Base-by-base conservation (phyloP, 2,329 filamentous ascomycete genomes). In the Claviceps paspali region DNA sequence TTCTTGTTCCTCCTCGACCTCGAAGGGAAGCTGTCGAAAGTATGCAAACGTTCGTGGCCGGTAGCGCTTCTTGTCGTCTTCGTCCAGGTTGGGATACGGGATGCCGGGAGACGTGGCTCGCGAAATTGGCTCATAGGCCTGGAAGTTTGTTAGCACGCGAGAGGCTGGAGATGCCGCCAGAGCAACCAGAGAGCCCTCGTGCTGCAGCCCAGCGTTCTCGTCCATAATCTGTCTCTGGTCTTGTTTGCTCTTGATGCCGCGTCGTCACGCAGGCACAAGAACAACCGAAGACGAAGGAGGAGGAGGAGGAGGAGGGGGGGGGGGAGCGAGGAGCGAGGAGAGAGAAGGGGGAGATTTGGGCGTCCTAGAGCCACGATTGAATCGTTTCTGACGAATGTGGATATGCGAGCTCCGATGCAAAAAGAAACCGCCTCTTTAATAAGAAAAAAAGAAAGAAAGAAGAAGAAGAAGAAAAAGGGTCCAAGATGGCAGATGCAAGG, bases 31-130 rank as follows among this genome's bases (percentile, higher is more conserved):
- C 53, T 91, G 81, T 47, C 78, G 71, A 57, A 87, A 85, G 65
- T 98, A 98, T 42, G 84, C 85, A 56, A 91, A 98, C 21, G 91
- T 95, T 43, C 91, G 77, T 26, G 85, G 84, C 36, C 88, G 79
- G 55, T 86, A 82, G 46, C 82, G 68, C 55, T 71, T 73, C 55
- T 66, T 66, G 52, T 72, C 64, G 43, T 69, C 61, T 44, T 69
- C 67, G 45, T 65, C 60, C 27, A 56, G 50, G 48, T 63, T 61
- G 26, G 62, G 60, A 49, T 66, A 71, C 46, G 69, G 71, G 48
- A 70, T 60, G 43, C 84, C 85, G 3, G 87, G 87, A 2, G 86
- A 88, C 30, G 86, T 91, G 28, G 85, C 83, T 54, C 86, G 76
- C 34, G 87, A 94, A 51, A 84, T 78, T 49, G 82, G 77, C 48